phyloP scores from a whole-genome alignment of 225 moss, liverwort and hornwort genomes.

The Sphagnum contortum region DNA sequence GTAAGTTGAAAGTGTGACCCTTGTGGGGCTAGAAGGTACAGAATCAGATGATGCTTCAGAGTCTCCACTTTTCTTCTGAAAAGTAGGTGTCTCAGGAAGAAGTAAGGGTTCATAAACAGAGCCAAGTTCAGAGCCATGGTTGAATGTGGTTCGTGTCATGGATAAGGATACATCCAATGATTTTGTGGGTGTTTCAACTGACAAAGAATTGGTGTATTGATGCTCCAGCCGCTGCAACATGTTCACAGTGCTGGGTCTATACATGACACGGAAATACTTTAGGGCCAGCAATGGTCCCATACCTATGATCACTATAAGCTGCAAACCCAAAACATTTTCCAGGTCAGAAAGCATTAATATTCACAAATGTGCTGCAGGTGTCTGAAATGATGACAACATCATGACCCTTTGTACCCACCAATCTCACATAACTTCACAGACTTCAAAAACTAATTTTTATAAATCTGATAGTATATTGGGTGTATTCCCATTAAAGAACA shows the following conservation, averaged over 20 bases:
- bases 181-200: constrained; percentile 44
- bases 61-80: constrained; percentile 18
- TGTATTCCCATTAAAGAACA: no score
- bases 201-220: constrained; percentile 10
- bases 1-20: constrained; percentile 17
- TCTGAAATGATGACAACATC: background rate
- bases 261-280: constrained; percentile 70
- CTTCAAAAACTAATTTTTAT: no score
- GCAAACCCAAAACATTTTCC: constrained; percentile 13
- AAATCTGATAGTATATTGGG: no score
- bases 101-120: constrained; percentile 84
- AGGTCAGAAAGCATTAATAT: background rate
- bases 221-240: constrained; percentile 74
- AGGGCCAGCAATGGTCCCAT: constrained; percentile 85
- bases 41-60: constrained; percentile 24
- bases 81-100: constrained; percentile 34
- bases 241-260: constrained; percentile 75
- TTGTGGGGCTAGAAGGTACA: constrained; percentile 30
- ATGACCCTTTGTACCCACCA: background rate
- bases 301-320: constrained; percentile 68
- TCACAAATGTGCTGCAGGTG: background rate
- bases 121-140: constrained; percentile 57
- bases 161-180: constrained; percentile 31
- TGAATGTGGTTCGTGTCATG: constrained; percentile 26
- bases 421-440: no score